Percentiles rank a stretch among this genome's conserved stretches.
phyloP scores from a whole-genome alignment of 352 stramenopile species.

The Aphanomyces euteiches region DNA sequence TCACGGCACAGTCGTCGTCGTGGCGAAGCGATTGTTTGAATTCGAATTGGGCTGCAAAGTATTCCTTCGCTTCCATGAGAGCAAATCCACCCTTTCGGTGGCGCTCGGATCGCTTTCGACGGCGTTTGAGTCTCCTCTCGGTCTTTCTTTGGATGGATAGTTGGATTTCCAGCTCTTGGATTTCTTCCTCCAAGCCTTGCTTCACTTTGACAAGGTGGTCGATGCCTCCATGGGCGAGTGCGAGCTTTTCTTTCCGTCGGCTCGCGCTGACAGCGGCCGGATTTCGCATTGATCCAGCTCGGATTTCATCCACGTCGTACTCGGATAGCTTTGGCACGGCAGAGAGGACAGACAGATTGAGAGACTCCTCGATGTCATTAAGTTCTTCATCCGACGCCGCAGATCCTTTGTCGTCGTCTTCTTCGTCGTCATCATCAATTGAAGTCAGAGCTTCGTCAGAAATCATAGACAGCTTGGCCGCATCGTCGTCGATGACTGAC shows the following conservation, averaged over 20 bases:
- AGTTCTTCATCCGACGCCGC: too few relatives aligned
- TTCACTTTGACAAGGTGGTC: not conserved
- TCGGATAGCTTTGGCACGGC: too few relatives aligned
- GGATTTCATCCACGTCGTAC: too few relatives aligned
- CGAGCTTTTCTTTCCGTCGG: too few relatives aligned
- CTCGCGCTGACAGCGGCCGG: too few relatives aligned
- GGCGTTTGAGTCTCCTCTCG: too few relatives aligned
- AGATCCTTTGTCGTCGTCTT: not conserved
- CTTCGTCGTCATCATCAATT: not conserved
- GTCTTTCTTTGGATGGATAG: not conserved
- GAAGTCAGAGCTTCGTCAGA: not conserved
- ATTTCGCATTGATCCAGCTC: too few relatives aligned
- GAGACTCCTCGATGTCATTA: not conserved
- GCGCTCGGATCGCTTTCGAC: not conserved
- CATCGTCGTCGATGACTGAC: too few relatives aligned
- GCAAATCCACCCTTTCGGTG: not conserved
- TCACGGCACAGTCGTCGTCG: not conserved
- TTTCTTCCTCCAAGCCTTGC: not conserved
- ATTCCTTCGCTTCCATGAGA: not conserved
- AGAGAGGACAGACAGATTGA: not conserved
- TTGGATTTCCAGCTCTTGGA: not conserved
- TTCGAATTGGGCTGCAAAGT: slow-evolving; percentile 18
- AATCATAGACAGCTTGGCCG: too few relatives aligned
- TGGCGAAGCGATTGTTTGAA: slow-evolving; percentile 3
- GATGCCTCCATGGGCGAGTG: too few relatives aligned